Evolutionary conservation across 2,329 filamentous ascomycete genomes (phyloP), one percentile per base, ranked within the genome.

Genomic region (Fusarium clavum): DNA sequence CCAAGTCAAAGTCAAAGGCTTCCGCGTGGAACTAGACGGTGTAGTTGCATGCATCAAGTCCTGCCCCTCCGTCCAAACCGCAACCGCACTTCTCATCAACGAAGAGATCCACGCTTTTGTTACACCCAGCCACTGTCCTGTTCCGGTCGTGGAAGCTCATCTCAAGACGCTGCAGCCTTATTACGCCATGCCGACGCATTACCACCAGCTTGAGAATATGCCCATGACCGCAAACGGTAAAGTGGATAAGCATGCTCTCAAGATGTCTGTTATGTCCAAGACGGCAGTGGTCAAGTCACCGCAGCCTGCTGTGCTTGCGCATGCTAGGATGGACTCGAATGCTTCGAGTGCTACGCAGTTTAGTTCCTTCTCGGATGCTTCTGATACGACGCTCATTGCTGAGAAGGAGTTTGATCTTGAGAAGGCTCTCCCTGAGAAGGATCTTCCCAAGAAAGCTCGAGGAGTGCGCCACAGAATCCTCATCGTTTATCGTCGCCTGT

Each of bases 1-100:
- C 63, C 87, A 90, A 71, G 85, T 90, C 61, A 90, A 90, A 75
- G 83, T 89, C 70, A 87, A 88, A 76, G 82, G 87, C 2, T 89
- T 89, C 74, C 84, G 88, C n/a, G 84, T 90, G 24, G 87, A 90
- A 73, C 83, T 89, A 3, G 87, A 89, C 56, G 86, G 87, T 14
- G 83, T 90, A 18, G 82, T 85, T 1, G 76, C 82, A 10, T 82
- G 83, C 11, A 80, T 87, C 52, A 83, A 82, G 62, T 78, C 80
- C 24, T 82, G 81, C 18, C 78, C 81, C 0, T 80, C 79, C 1
- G 81, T 88, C 6, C 79, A 77, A 22, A 82, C 82, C 64, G 85
- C 83, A 3, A 82, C 82, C 3, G 82, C 83, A 2, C 77, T 87
- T 20, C 75, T 86, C 24, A 79, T 86, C 13, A 79, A 83, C 20